Percentiles rank a stretch among this genome's conserved stretches.
Evolutionary conservation across 2,329 filamentous ascomycete species (phyloP).

Genomic region (Colletotrichum phormii): DNA sequence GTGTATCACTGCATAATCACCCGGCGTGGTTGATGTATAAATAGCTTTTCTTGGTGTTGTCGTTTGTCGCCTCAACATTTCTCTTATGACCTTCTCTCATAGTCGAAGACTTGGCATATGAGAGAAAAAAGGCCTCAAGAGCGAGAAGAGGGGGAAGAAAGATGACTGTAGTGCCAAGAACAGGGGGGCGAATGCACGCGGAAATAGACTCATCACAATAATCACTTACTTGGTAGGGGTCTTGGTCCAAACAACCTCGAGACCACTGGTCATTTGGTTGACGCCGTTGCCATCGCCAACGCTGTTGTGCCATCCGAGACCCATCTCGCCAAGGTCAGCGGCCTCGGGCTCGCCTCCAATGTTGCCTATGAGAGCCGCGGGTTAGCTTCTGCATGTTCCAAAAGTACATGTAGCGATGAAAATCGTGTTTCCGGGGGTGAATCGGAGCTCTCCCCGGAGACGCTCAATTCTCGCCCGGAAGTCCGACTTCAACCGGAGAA

Average conservation of each 20-base stretch:
- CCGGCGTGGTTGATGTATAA: slow-evolving; percentile 14
- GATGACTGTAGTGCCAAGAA: not conserved
- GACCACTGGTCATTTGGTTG: slow-evolving; percentile 79
- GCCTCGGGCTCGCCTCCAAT: slow-evolving; percentile 76
- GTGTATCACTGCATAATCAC: slow-evolving; percentile 33
- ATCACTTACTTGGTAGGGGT: slow-evolving; percentile 69
- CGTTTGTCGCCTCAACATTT: slow-evolving; percentile 6
- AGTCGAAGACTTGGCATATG: not conserved
- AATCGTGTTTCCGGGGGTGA: not conserved
- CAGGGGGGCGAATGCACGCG: slow-evolving; percentile 5
- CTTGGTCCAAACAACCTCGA: slow-evolving; percentile 84
- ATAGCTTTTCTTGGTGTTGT: slow-evolving; percentile 16
- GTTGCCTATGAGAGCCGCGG: slow-evolving; percentile 61
- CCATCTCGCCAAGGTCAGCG: slow-evolving; percentile 73
- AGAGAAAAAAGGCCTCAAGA: not conserved
- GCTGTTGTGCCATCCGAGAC: slow-evolving; percentile 78
- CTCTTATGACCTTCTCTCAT: slow-evolving; percentile 18
- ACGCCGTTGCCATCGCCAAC: slow-evolving; percentile 75
- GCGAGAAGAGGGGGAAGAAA: not conserved
- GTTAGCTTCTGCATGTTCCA: slow-evolving; percentile 14
- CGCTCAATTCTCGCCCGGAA: not conserved
- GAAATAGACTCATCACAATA: slow-evolving; percentile 9
- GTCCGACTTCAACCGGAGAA: not conserved
- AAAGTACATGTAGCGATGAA: not conserved
- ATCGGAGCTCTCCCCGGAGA: not conserved